Base-by-base conservation (phyloP, 2,329 filamentous ascomycete genomes). In the Fusarium guadeloupense region DNA sequence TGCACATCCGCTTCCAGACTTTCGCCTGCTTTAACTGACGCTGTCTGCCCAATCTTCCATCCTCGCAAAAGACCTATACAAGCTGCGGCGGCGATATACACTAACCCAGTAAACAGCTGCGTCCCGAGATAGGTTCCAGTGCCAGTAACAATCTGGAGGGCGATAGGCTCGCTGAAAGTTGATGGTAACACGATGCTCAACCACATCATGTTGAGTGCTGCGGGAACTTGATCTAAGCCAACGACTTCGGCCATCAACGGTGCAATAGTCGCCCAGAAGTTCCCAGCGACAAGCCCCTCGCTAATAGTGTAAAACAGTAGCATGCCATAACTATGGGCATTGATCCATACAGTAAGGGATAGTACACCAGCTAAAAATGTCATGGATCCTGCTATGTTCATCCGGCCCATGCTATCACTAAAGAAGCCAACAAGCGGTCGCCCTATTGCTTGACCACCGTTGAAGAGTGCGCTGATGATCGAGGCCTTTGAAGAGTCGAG, bases 171-270 rank as follows among this genome's bases (percentile, higher is more conserved):
- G 33, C 85, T 82, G 62, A 88, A 92, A 0, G 88, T 91, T 10
- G 85, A 84, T 0, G 90, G 91, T 9, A 92, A 71, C 5, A 89
- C 84, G 14, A 93, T 80, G 6, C 87, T 79, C 21, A 93, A 70
- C 90, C 91, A 93, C 20, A 87, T 83, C n/a, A 93, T 80, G 45
- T 85, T 90, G 35, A 94, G 74, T 0, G 78, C 83, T 70, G 88
- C 85, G 1, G 90, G 88, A 4, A 93, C 79, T 35, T 89, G 76
- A 54, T 83, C 82, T 6, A 94, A 72, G 0, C 90, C 90, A 30
- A 93, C 85, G 2, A 93, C 85, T 73, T 94, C 91, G 4, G 89
- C 88, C 8, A 84, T 84, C 5, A 93, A 85, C 0, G 90, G 90
- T 0, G 80, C 87, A 26, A 89, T 82, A 2, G 87, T 87, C 1